A percentile compares a stretch with the other conserved stretches of the same genome.
Conservation (phyloP, 169 alveolate genomes). For the Eimeria mitis region DNA sequence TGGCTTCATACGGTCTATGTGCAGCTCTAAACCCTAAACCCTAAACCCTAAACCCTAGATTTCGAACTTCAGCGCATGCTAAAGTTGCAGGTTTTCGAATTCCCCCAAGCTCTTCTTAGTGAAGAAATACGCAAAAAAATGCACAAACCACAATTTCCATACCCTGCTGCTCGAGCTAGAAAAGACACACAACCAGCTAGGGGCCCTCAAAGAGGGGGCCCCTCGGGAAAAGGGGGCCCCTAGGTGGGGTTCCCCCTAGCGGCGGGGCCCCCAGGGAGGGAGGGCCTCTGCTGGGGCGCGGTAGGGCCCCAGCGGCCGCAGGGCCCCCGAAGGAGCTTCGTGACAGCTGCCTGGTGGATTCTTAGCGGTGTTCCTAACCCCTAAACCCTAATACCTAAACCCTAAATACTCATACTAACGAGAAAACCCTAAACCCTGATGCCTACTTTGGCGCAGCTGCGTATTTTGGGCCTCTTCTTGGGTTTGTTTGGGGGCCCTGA, state of each 20-base stretch:
- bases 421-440: conserved; percentile 19
- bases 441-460: conserved; percentile 54
- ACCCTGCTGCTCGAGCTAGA: no score
- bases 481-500: neutral
- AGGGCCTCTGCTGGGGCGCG: no score
- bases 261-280: neutral
- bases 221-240: neutral
- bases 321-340: neutral
- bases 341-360: neutral
- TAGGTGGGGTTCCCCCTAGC: neutral
- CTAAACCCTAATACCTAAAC: neutral
- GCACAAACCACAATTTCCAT: no score
- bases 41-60: neutral
- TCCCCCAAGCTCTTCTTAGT: neutral
- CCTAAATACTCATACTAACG: neutral
- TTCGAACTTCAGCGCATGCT: neutral
- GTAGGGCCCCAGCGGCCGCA: no score
- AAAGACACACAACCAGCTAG: no score
- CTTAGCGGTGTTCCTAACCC: neutral
- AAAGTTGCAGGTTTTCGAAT: neutral
- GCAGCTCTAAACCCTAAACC: neutral
- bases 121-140: no score
- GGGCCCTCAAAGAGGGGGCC: neutral
- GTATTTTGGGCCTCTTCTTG: neutral
- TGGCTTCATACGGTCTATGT: no score